These are phyloP conservation scores for Flagelloscypha sp. DNA, from an alignment of 768 basidiomycete species.

Conservation along the genomic window DNA sequence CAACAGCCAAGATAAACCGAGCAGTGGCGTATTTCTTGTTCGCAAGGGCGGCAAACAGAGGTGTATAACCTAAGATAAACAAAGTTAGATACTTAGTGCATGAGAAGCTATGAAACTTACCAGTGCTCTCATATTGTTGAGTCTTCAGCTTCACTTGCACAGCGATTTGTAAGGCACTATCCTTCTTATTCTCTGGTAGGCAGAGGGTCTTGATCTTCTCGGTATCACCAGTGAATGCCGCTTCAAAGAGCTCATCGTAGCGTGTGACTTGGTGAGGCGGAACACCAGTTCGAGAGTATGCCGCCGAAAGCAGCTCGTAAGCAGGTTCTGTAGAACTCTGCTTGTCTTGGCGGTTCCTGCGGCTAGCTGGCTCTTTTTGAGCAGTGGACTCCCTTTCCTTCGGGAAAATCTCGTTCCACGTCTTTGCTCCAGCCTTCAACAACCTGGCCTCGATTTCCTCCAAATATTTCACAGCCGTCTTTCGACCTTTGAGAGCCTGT, in stretches of 20 bases:
- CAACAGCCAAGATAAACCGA: slow-evolving; percentile 49
- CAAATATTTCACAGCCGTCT: too few species aligned
- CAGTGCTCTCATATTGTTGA: too few species aligned
- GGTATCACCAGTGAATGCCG: slow-evolving; percentile 45
- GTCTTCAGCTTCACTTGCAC: slow-evolving; percentile 22
- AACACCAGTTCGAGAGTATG: slow-evolving; percentile 14
- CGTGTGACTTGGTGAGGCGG: slow-evolving; percentile 23
- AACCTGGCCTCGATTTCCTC: too few species aligned
- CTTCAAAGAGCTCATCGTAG: slow-evolving; percentile 52
- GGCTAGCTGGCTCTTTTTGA: too few species aligned
- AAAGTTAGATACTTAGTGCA: background rate
- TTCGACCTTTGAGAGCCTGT: too few species aligned
- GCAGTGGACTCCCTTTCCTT: too few species aligned
- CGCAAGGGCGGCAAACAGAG: slow-evolving; percentile 40
- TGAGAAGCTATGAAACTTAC: too few species aligned
- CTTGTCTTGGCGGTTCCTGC: too few species aligned
- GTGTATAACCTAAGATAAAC: slow-evolving; percentile 32
- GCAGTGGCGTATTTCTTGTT: slow-evolving; percentile 50
- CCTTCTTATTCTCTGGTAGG: slow-evolving; percentile 31
- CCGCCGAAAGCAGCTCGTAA: too few species aligned
- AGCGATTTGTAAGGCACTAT: slow-evolving; percentile 35
- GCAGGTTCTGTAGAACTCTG: slow-evolving; percentile 20
- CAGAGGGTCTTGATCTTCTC: slow-evolving; percentile 44
- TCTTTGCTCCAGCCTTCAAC: too few species aligned
- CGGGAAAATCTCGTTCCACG: too few species aligned